Percentiles rank a stretch among this genome's conserved stretches.
Conservation (phyloP, 495 filamentous ascomycete species). For the Lepidopterella palustris region DNA sequence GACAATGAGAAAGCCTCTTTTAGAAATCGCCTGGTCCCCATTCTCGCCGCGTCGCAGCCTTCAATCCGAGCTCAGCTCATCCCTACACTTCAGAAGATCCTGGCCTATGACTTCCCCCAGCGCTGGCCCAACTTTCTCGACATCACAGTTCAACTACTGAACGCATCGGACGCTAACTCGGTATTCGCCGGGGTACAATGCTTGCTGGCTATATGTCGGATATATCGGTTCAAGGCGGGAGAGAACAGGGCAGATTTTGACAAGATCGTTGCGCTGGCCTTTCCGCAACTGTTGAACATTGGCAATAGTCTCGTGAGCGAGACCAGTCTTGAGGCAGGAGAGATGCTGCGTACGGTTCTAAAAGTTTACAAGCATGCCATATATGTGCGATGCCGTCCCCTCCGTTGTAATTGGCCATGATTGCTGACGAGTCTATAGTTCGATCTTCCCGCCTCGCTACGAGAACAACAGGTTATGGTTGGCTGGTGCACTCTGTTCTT, state of each 20-base stretch:
- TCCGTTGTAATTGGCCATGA: background rate
- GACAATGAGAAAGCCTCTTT: slow-evolving; percentile 87
- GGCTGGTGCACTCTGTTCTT: slow-evolving; percentile 95
- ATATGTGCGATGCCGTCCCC: slow-evolving; percentile 58
- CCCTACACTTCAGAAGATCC: slow-evolving; percentile 87
- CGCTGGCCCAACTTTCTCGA: slow-evolving; percentile 91
- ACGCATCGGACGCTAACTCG: slow-evolving; percentile 71
- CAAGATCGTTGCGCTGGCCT: slow-evolving; percentile 83
- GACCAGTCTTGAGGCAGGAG: slow-evolving; percentile 83
- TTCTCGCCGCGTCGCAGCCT: slow-evolving; percentile 70
- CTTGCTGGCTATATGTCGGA: slow-evolving; percentile 82
- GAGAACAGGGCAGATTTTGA: slow-evolving; percentile 82
- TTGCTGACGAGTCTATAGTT: slow-evolving; percentile 52
- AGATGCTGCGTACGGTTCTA: slow-evolving; percentile 90
- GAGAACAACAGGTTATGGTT: slow-evolving; percentile 73
- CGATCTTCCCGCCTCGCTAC: slow-evolving; percentile 71
- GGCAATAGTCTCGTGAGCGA: slow-evolving; percentile 84
- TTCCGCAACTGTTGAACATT: slow-evolving; percentile 83
- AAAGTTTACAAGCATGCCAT: slow-evolving; percentile 97
- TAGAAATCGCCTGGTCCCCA: slow-evolving; percentile 77
- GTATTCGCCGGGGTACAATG: slow-evolving; percentile 93
- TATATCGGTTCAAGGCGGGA: slow-evolving; percentile 85
- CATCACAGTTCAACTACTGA: slow-evolving; percentile 78
- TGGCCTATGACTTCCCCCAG: slow-evolving; percentile 90
- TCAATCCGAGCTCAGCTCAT: slow-evolving; percentile 85